Percentiles rank a stretch among this genome's conserved stretches.
Evolutionary conservation across 352 stramenopile genomes (phyloP).

Genomic region (Thalassiosira sp.): DNA sequence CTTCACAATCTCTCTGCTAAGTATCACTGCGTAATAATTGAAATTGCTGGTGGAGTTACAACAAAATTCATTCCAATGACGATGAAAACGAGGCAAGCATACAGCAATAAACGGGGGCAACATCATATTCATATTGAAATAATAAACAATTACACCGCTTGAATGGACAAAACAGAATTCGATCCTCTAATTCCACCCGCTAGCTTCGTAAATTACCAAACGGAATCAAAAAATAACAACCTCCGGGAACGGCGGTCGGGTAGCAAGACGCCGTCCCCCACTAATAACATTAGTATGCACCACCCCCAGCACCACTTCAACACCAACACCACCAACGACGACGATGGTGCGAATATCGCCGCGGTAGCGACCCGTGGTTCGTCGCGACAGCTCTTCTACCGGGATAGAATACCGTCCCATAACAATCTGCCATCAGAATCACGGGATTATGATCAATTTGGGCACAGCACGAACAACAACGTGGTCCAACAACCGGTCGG

Average conservation of each 20-base stretch:
- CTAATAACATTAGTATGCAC: conserved; percentile 33
- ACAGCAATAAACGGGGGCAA: neutral
- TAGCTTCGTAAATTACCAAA: conserved; percentile 17
- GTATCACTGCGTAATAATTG: too few relatives aligned
- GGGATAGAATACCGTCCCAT: conserved; percentile 19
- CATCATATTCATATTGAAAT: neutral
- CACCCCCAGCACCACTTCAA: conserved; percentile 14
- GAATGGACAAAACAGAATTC: conserved; percentile 23
- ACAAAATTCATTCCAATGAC: too few relatives aligned
- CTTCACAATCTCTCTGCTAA: too few relatives aligned
- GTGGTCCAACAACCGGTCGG: too few relatives aligned
- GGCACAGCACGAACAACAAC: too few relatives aligned
- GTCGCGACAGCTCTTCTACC: conserved; percentile 45
- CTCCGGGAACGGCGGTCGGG: conserved; percentile 24
- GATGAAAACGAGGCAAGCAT: too few relatives aligned
- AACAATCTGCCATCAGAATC: conserved; percentile 16
- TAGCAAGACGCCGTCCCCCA: conserved; percentile 19
- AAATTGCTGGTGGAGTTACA: too few relatives aligned
- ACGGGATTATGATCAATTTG: conserved; percentile 35
- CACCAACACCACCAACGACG: neutral
- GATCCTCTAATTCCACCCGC: conserved; percentile 31
- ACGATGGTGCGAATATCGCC: conserved; percentile 5
- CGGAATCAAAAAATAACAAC: conserved; percentile 13
- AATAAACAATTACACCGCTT: neutral
- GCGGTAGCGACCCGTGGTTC: conserved; percentile 14